A percentile compares a stretch with the other conserved stretches of the same genome.
These are phyloP conservation scores for Earliella scabrosa DNA, from an alignment of 1,284 basidiomycete genomes.

Conservation along the genomic window DNA sequence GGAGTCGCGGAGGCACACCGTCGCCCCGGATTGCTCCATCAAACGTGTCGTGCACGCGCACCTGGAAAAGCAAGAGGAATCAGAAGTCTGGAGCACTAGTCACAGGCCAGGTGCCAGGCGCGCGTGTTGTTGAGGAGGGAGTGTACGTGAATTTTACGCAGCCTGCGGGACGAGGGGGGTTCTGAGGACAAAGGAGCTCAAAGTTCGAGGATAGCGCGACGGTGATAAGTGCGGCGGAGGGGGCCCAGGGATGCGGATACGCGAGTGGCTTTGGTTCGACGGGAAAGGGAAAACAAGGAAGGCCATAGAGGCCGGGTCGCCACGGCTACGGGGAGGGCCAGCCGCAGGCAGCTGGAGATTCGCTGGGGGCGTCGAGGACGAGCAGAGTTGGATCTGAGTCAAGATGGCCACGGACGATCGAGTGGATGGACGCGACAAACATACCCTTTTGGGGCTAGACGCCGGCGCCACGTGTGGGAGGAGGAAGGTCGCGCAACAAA, in stretches of 20 bases:
- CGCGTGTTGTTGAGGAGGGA: slow-evolving; percentile 3
- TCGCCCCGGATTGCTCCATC: slow-evolving; percentile 3
- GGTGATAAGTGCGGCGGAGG: neutral
- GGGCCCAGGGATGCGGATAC: neutral
- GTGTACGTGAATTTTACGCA: slow-evolving; percentile 5
- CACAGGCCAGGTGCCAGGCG: neutral
- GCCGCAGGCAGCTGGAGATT: neutral
- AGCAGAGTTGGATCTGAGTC: slow-evolving; percentile 13
- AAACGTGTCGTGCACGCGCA: slow-evolving; percentile 5
- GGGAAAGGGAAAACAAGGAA: slow-evolving; percentile 21
- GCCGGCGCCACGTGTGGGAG: slow-evolving; percentile 20
- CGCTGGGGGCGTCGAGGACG: neutral
- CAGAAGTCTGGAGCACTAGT: slow-evolving; percentile 13
- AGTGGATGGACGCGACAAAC: slow-evolving; percentile 19
- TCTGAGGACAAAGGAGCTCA: slow-evolving; percentile 15
- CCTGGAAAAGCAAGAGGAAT: slow-evolving; percentile 2
- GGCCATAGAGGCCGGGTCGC: slow-evolving; percentile 13
- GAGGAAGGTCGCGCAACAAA: slow-evolving; percentile 29
- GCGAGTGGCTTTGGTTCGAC: neutral
- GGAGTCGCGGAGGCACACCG: too few relatives aligned
- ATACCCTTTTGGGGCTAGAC: slow-evolving; percentile 22
- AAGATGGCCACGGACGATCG: slow-evolving; percentile 1
- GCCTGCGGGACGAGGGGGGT: neutral
- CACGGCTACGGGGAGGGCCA: slow-evolving; percentile 20
- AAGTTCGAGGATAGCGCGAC: slow-evolving; percentile 15